phyloP scores from a whole-genome alignment of 208 protist genomes.

The Phytomonas serpens region DNA sequence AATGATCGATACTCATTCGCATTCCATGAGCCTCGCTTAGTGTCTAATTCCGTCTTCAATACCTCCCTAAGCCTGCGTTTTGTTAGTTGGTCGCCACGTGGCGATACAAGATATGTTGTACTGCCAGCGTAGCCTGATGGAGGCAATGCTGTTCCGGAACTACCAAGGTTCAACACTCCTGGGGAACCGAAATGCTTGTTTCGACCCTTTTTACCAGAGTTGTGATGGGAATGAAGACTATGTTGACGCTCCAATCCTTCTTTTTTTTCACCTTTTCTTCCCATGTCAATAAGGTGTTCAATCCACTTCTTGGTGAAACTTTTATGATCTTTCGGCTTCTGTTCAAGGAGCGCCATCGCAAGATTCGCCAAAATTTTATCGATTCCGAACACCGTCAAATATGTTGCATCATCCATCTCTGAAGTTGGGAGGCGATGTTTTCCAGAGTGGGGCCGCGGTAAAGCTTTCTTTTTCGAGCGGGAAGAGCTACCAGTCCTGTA shows the following conservation, averaged over 20 bases:
- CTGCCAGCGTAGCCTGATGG: background rate
- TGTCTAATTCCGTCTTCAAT: background rate
- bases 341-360: constrained; percentile 34
- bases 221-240: background rate
- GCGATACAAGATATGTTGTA: background rate
- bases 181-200: background rate
- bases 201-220: background rate
- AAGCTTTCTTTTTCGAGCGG: background rate
- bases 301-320: constrained; percentile 62
- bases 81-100: background rate
- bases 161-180: background rate
- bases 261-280: background rate
- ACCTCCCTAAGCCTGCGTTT: background rate
- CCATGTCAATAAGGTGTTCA: background rate
- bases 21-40: background rate
- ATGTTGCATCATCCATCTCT: constrained; percentile 43
- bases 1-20: background rate
- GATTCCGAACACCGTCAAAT: constrained; percentile 45
- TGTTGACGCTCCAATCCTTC: background rate
- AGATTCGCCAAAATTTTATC: constrained; percentile 35
- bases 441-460: background rate
- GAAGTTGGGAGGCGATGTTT: background rate
- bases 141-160: background rate
- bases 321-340: constrained; percentile 53
- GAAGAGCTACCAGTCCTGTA: background rate